phyloP scores from a whole-genome alignment of 768 basidiomycete genomes.

The Boletus fagicola region DNA sequence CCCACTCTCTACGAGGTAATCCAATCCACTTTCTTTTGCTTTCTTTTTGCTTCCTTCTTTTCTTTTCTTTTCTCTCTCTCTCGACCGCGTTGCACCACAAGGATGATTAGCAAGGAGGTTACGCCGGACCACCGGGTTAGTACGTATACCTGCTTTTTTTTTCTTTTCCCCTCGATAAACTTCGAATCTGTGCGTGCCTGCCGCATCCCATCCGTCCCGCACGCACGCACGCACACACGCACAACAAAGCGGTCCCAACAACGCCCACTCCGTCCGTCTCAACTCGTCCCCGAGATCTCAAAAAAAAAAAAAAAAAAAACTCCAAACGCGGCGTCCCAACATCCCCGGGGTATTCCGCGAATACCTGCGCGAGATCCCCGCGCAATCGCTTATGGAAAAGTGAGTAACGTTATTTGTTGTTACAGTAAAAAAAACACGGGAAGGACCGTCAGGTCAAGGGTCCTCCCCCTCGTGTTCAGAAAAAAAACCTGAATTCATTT shows the following conservation, averaged over 20 bases:
- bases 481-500: neutral
- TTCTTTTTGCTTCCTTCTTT: neutral
- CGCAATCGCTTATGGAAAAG: slow-evolving; percentile 15
- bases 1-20: neutral
- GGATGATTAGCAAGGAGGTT: neutral
- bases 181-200: neutral
- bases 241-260: neutral
- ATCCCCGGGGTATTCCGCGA: slow-evolving; percentile 7
- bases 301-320: too few relatives aligned
- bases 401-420: slow-evolving; percentile 5
- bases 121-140: neutral
- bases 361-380: slow-evolving; percentile 17
- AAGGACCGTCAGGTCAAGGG: too few relatives aligned
- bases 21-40: neutral
- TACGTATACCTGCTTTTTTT: neutral
- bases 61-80: neutral
- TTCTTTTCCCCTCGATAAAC: too few relatives aligned
- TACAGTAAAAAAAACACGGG: too few relatives aligned
- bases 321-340: neutral
- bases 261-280: neutral
- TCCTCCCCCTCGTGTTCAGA: too few relatives aligned
- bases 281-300: neutral
- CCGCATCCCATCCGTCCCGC: neutral
- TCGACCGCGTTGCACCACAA: neutral
- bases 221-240: neutral